Evolutionary conservation across 2,329 filamentous ascomycete species (phyloP).

Genomic region (Microsporum audouinii): DNA sequence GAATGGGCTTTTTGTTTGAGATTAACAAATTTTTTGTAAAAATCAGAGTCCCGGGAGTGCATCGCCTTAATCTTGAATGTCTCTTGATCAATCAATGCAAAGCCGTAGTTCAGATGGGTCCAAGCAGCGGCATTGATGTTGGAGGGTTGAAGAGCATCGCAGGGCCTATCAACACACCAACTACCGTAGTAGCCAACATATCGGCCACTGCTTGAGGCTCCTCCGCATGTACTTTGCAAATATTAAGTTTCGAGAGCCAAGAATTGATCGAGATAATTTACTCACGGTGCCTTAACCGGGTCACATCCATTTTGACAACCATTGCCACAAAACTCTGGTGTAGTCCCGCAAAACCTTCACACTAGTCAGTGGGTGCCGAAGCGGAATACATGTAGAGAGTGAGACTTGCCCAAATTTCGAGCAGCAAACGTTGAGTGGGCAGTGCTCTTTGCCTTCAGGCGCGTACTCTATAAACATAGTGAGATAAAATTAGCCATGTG

Average conservation of each 20-base stretch:
- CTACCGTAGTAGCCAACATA: slow-evolving; percentile 29
- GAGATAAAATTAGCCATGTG: too few relatives aligned
- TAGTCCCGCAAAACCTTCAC: neutral
- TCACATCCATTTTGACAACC: neutral
- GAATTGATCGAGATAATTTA: too few relatives aligned
- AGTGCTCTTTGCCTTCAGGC: neutral
- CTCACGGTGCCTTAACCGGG: neutral
- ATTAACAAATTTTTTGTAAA: slow-evolving; percentile 19
- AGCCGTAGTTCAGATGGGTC: slow-evolving; percentile 26
- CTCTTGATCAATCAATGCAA: slow-evolving; percentile 30
- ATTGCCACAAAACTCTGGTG: neutral
- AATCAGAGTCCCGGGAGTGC: slow-evolving; percentile 8
- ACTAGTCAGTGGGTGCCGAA: too few relatives aligned
- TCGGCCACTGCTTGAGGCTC: neutral
- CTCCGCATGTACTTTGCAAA: too few relatives aligned
- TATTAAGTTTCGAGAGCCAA: too few relatives aligned
- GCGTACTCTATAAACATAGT: too few relatives aligned
- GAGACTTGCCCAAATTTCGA: neutral
- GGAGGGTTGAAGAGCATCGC: slow-evolving; percentile 5
- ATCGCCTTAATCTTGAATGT: slow-evolving; percentile 20
- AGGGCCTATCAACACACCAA: slow-evolving; percentile 18
- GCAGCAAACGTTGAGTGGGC: neutral
- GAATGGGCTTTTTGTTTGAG: slow-evolving; percentile 23
- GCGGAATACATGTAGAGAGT: too few relatives aligned
- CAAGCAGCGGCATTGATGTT: slow-evolving; percentile 10